Percentiles rank a stretch among this genome's conserved stretches.
Evolutionary conservation across 2,329 filamentous ascomycete species (phyloP).

Genomic region (Monilinia aucupariae): DNA sequence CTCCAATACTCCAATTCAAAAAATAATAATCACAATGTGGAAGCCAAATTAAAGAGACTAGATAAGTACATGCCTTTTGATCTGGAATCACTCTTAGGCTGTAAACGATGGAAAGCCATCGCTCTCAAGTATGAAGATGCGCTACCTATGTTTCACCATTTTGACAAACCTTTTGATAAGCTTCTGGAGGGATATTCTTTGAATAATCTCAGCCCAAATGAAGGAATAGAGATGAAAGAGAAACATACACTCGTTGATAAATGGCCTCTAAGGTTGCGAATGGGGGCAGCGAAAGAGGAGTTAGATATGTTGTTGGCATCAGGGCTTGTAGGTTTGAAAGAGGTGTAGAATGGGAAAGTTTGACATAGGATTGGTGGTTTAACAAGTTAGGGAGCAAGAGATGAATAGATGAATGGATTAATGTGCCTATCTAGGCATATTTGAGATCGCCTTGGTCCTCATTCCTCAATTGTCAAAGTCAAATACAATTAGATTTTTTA

Average conservation of each 20-base stretch:
- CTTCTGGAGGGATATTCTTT: conserved; percentile 1
- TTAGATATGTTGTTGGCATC: conserved; percentile 6
- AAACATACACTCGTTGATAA: conserved; percentile 17
- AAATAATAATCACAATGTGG: not conserved
- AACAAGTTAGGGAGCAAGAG: not conserved
- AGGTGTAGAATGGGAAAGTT: conserved; percentile 32
- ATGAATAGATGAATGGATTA: too few relatives aligned
- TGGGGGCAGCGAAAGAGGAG: conserved; percentile 5
- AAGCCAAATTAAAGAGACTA: not conserved
- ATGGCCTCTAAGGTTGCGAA: conserved; percentile 18
- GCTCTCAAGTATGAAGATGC: not conserved
- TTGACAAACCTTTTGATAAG: conserved; percentile 3
- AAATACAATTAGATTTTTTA: too few relatives aligned
- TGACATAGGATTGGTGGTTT: not conserved
- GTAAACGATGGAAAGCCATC: not conserved
- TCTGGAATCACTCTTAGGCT: fast-evolving
- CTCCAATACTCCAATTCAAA: too few relatives aligned
- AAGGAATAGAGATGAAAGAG: conserved; percentile 15
- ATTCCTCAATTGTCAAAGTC: not conserved
- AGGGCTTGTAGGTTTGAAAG: not conserved
- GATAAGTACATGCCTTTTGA: not conserved
- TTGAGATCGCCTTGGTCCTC: not conserved
- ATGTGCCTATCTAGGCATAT: too few relatives aligned
- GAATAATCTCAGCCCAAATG: not conserved
- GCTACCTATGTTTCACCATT: not conserved